These are phyloP conservation scores for Neonectria punicea DNA, from an alignment of 2,329 filamentous ascomycete genomes.

Conservation along the genomic window DNA sequence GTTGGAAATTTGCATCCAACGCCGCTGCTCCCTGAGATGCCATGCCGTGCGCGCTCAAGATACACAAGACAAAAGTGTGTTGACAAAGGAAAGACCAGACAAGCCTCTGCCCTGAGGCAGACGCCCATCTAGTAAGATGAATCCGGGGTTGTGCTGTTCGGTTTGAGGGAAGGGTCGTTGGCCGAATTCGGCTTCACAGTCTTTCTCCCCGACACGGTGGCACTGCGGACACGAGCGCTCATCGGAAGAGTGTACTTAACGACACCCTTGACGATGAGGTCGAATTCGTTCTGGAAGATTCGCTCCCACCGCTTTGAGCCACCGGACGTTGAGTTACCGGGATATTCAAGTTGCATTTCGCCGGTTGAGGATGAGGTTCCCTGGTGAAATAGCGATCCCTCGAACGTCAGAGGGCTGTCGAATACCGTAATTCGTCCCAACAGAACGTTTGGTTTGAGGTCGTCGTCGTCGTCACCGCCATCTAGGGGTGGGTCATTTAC, in stretches of 20 bases:
- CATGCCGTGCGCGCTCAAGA: constrained; percentile 51
- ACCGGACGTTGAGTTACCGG: constrained; percentile 89
- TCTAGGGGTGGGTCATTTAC: constrained; percentile 58
- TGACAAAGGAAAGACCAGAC: constrained; percentile 42
- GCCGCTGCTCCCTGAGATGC: constrained; percentile 48
- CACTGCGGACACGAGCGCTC: constrained; percentile 68
- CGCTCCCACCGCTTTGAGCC: constrained; percentile 90
- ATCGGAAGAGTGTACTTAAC: constrained; percentile 81
- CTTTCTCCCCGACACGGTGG: constrained; percentile 68
- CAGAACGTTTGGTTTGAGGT: constrained; percentile 79
- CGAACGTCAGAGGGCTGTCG: constrained; percentile 88
- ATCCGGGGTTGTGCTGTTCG: constrained; percentile 74
- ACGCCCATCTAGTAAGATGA: constrained; percentile 31
- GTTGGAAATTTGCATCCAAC: constrained; percentile 48
- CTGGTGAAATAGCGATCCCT: constrained; percentile 87
- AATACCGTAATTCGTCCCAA: constrained; percentile 90
- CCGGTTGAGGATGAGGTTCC: constrained; percentile 78
- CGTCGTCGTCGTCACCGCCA: constrained; percentile 71
- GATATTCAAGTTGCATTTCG: constrained; percentile 82
- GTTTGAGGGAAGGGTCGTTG: constrained; percentile 70
- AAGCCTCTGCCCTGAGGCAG: constrained; percentile 24
- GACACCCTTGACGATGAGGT: constrained; percentile 90
- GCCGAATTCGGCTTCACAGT: constrained; percentile 71
- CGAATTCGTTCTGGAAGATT: constrained; percentile 91
- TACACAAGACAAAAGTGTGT: constrained; percentile 42